These are phyloP conservation scores for Xylariales sp. DNA, from an alignment of 2,329 filamentous ascomycete species.

Conservation along the genomic window DNA sequence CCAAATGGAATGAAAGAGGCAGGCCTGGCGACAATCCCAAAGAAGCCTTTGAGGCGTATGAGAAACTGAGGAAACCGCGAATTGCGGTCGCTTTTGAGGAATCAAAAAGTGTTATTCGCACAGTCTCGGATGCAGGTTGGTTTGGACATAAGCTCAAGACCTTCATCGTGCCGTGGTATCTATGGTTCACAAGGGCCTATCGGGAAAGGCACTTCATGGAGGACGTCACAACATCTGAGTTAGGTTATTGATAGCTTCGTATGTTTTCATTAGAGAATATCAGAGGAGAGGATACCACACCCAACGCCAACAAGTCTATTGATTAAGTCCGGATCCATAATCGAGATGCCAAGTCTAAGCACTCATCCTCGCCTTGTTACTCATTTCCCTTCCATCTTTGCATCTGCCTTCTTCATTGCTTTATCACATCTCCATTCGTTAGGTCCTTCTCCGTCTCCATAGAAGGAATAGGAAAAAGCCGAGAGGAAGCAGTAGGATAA, in stretches of 20 bases:
- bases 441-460: no score
- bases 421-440: no score
- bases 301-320: no score
- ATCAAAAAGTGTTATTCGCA: slow-evolving; percentile 5
- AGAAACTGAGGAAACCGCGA: slow-evolving; percentile 8
- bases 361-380: no score
- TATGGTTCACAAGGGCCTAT: slow-evolving; percentile 6
- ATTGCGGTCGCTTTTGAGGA: slow-evolving; percentile 10
- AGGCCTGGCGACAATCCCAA: slow-evolving; percentile 3
- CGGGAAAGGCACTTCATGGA: slow-evolving; percentile 8
- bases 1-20: slow-evolving; percentile 8
- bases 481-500: no score
- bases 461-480: no score
- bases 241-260: slow-evolving; percentile 1
- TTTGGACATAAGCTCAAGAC: slow-evolving; percentile 9
- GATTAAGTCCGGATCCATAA: no score
- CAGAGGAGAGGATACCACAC: no score
- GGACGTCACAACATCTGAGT: slow-evolving; percentile 5
- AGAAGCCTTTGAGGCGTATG: slow-evolving; percentile 8
- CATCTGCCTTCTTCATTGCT: no score
- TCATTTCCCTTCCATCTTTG: no score
- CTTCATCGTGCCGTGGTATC: slow-evolving; percentile 8
- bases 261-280: no score
- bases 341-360: no score
- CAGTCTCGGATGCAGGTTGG: slow-evolving; percentile 8